Evolutionary conservation across 2,329 filamentous ascomycete genomes (phyloP).

Genomic region (Xylaria sp.): DNA sequence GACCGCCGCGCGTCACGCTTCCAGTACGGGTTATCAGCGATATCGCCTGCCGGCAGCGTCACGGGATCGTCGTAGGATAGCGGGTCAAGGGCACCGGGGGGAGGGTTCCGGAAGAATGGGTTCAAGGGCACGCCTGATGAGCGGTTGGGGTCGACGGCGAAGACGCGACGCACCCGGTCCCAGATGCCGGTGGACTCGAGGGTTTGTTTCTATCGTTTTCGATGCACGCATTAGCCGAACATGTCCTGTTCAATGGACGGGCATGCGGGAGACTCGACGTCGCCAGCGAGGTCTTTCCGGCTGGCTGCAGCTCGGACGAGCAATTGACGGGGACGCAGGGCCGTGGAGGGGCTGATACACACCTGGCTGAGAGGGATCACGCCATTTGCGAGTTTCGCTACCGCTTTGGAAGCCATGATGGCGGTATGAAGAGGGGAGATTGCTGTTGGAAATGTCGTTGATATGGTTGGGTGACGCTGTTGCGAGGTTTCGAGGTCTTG

Average conservation of each 20-base stretch:
- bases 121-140: slow-evolving; percentile 94
- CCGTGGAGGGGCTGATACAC: slow-evolving; percentile 44
- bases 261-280: not conserved
- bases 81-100: slow-evolving; percentile 78
- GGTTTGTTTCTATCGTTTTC: slow-evolving; percentile 83
- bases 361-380: slow-evolving; percentile 70
- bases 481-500: slow-evolving; percentile 29
- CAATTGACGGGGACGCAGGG: slow-evolving; percentile 20
- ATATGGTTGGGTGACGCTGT: slow-evolving; percentile 39
- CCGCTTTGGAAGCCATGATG: slow-evolving; percentile 71
- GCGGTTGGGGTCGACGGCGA: slow-evolving; percentile 86
- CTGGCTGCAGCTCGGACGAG: not conserved
- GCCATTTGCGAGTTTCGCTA: slow-evolving; percentile 64
- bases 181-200: slow-evolving; percentile 89
- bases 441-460: slow-evolving; percentile 37
- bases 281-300: not conserved
- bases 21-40: slow-evolving; percentile 95
- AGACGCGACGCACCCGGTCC: slow-evolving; percentile 79
- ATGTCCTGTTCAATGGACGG: not conserved
- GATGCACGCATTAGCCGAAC: slow-evolving; percentile 33
- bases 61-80: slow-evolving; percentile 82
- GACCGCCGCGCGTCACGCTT: slow-evolving; percentile 87
- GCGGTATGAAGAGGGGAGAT: slow-evolving; percentile 44
- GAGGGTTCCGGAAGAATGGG: slow-evolving; percentile 87
- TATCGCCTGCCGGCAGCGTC: slow-evolving; percentile 83